Evolutionary conservation across 2,329 filamentous ascomycete genomes (phyloP).

Genomic region (Elsinoe perseae): DNA sequence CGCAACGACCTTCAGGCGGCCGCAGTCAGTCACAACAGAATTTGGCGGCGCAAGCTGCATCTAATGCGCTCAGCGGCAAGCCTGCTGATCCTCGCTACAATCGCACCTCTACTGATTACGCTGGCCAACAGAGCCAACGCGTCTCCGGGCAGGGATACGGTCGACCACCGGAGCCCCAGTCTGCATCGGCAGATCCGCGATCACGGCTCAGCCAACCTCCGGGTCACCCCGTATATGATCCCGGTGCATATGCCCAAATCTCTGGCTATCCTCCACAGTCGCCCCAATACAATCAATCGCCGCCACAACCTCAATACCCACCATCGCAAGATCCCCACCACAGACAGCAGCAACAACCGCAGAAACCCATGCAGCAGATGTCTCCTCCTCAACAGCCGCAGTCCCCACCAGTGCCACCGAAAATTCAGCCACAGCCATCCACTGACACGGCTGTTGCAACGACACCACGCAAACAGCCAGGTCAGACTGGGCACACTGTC

Average conservation of each 20-base stretch:
- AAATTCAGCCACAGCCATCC: slow-evolving; percentile 18
- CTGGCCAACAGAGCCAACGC: slow-evolving; percentile 20
- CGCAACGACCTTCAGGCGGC: slow-evolving; percentile 1
- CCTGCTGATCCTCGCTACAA: slow-evolving; percentile 36
- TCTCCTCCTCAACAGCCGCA: slow-evolving; percentile 35
- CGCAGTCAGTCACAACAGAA: slow-evolving; percentile 9
- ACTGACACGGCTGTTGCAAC: slow-evolving; percentile 45
- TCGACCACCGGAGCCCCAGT: slow-evolving; percentile 20
- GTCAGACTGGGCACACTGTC: slow-evolving; percentile 68
- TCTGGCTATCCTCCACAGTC: slow-evolving; percentile 34
- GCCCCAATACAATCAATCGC: slow-evolving; percentile 37
- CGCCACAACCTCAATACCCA: slow-evolving; percentile 47
- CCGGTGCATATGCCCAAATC: slow-evolving; percentile 60
- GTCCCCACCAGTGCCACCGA: slow-evolving; percentile 36
- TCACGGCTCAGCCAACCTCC: slow-evolving; percentile 35
- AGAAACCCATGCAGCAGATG: slow-evolving; percentile 36
- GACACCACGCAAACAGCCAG: slow-evolving; percentile 59
- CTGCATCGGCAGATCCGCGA: slow-evolving; percentile 22
- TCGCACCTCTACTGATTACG: slow-evolving; percentile 37
- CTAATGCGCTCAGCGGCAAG: slow-evolving; percentile 34
- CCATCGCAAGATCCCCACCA: slow-evolving; percentile 37
- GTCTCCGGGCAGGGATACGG: slow-evolving; percentile 23
- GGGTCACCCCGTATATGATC: slow-evolving; percentile 62
- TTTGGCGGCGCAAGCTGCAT: slow-evolving; percentile 33
- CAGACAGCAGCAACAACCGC: slow-evolving; percentile 47